These are phyloP conservation scores for Xylariaceae sp. DNA, from an alignment of 2,329 filamentous ascomycete species.

Conservation along the genomic window DNA sequence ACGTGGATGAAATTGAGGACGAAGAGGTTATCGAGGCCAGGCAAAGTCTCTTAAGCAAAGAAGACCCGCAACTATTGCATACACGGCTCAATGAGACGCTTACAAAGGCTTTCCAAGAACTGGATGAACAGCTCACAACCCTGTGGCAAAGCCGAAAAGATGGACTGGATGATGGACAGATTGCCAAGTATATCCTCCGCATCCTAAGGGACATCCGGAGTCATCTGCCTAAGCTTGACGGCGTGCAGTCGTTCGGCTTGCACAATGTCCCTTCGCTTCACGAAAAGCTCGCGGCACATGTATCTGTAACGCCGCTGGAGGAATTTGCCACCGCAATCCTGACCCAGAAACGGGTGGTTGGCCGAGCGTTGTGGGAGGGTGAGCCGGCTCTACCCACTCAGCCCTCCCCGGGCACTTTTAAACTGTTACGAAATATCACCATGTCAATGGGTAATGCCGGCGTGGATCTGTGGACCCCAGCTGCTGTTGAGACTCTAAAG, in stretches of 20 bases:
- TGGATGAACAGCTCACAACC: conserved; percentile 50
- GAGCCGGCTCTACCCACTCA: conserved; percentile 68
- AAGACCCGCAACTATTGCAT: conserved; percentile 62
- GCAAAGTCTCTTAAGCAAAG: conserved; percentile 62
- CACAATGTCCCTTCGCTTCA: conserved; percentile 61
- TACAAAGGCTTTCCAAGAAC: conserved; percentile 48
- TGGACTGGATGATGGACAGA: conserved; percentile 43
- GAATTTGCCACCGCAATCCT: conserved; percentile 40
- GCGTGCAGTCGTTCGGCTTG: conserved; percentile 52
- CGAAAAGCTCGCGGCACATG: conserved; percentile 48
- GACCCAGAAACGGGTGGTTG: conserved; percentile 46
- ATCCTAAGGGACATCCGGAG: conserved; percentile 68
- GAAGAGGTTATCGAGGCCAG: conserved; percentile 63
- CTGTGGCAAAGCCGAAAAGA: conserved; percentile 46
- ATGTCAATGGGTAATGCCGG: conserved; percentile 64
- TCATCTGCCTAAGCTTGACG: conserved; percentile 51
- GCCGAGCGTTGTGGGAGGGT: conserved; percentile 74
- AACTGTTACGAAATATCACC: conserved; percentile 61
- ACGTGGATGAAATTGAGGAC: conserved; percentile 67
- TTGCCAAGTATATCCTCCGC: conserved; percentile 64
- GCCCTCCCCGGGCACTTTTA: conserved; percentile 69
- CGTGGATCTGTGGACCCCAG: conserved; percentile 73
- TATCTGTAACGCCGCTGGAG: conserved; percentile 46
- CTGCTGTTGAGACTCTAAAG: conserved; percentile 61
- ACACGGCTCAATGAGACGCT: conserved; percentile 54